Base-by-base conservation (phyloP, 371 early-diverging fungal genomes). In the Rhizomucor pusillus region DNA sequence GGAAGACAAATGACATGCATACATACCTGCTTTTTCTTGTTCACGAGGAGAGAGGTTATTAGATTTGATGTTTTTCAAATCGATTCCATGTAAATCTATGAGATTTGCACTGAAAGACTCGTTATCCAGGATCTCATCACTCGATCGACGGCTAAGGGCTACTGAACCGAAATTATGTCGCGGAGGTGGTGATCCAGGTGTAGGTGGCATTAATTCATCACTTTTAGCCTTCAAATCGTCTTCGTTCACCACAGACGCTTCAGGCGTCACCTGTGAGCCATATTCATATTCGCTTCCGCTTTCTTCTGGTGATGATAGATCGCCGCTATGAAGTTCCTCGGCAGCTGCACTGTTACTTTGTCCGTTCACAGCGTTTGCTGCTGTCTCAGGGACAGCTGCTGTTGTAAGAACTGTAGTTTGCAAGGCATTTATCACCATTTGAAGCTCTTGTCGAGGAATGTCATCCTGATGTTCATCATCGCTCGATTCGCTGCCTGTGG, bases 1-100 rank as follows among this genome's bases (percentile, higher is more conserved):
- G 14, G 1, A 43, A 35, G 36, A 22, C 7, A 24, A 18, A 23
- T 16, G 24, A 16, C 41, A 1, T 10, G 36, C 50, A 3, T 34
- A 48, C 52, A 56, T 60, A 76, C 84, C 84, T 51, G 73, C 74
- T 52, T 57, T 49, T 43, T 75, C 81, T 51, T 84, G 84, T 57
- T 84, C 76, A 1, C 64, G 53, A 9, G 81, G 77, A n/a, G 69
- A 62, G 5, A 80, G 51, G 19, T 66, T 63, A 49, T 84, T 84
- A 7, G 69, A 62, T 2, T 66, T 69, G 37, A 75, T 71, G 13
- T 66, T 59, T 20, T 71, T 73, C 16, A 73, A 48, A 53, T 78
- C 69, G 50, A 75, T 57, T 11, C 62, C 56, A 45, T 72, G 52
- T 24, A 75, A 51, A 14, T 67, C 65, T 33, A 73, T 67, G n/a